Base-by-base conservation (phyloP, 2,329 filamentous ascomycete genomes). In the Cercospora sp. region DNA sequence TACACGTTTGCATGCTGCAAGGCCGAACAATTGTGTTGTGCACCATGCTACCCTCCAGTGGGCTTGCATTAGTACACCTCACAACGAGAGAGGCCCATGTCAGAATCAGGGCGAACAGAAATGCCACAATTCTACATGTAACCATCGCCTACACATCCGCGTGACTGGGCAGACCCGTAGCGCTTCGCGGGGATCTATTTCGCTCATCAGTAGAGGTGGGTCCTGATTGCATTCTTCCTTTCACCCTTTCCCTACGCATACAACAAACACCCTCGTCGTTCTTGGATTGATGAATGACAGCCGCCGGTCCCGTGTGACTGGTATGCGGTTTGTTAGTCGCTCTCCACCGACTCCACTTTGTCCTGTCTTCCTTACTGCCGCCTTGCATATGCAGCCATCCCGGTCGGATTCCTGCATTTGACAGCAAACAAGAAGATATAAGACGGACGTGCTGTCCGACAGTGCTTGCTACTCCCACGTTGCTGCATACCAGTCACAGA, bases 361-460 rank as follows among this genome's bases (percentile, higher is more conserved):
- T 33, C 55, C 28, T 33, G 55, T 59, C 55, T 31, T 40, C 64
- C 48, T 63, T n/a, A 45, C 48, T 61, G 53, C 55, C 65, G 28
- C 65, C 61, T 55, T 59, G 30, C 57, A 59, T 59, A 33, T 66
- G 67, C 67, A 65, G 59, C 51, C 67, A 66, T 66, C 67, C 67
- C 60, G 57, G 67, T 55, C 63, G 63, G 63, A 61, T 66, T 68
- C 59, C 59, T 66, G 63, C 63, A 53, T 64, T 20, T 59, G 55
- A 57, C 63, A 68, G 66, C 66, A 68, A 68, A 65, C 66, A 61
- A 57, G 57, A 64, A 59, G 45, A 68, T 65, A 68, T 59, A 53
- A 60, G 57, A 45, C 10, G 40, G 45, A 48, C 58, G 60, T 63
- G 63, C 63, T 63, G 60, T 60, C 67, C 60, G 60, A 55, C 67